These are phyloP conservation scores for Salvia rosmarinus DNA, from an alignment of 257 asterid species.

Conservation along the genomic window DNA sequence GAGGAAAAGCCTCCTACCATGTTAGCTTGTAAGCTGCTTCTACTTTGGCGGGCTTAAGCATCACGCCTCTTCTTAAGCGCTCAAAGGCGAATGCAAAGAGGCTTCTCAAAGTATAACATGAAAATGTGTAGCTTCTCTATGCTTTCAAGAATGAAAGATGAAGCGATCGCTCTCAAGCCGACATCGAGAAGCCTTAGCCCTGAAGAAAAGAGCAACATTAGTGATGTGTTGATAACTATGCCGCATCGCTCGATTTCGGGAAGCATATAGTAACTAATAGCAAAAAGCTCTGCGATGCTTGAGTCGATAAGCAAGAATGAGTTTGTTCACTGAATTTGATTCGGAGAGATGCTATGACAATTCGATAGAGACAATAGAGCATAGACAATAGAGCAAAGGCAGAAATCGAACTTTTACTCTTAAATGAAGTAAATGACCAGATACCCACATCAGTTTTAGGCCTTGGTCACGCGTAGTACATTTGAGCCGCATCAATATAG, in stretches of 20 bases:
- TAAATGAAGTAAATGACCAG: conserved; percentile 17
- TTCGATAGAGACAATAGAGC: not conserved
- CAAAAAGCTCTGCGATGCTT: too few species aligned
- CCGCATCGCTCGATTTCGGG: not conserved
- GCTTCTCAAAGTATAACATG: conserved; percentile 56
- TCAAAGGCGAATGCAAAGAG: conserved; percentile 57
- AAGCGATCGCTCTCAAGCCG: conserved; percentile 48
- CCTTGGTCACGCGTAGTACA: conserved; percentile 23
- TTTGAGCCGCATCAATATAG: conserved; percentile 10
- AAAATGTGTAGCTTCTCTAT: conserved; percentile 57
- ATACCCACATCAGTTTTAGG: conserved; percentile 24
- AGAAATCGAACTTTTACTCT: not conserved
- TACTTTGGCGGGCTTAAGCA: conserved; percentile 68
- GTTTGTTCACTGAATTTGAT: not conserved
- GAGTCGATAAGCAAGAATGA: not conserved
- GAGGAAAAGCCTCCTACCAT: conserved; percentile 34
- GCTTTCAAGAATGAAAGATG: conserved; percentile 47
- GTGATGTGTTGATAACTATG: not conserved
- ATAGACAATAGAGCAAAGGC: too few species aligned
- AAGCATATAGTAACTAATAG: not conserved
- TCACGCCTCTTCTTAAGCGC: conserved; percentile 53
- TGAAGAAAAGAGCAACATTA: conserved; percentile 36
- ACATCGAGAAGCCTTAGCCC: conserved; percentile 49
- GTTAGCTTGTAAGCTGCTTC: conserved; percentile 56
- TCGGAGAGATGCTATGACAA: not conserved